Base-by-base conservation (phyloP, 2,329 filamentous ascomycete species). In the Alternaria panax region DNA sequence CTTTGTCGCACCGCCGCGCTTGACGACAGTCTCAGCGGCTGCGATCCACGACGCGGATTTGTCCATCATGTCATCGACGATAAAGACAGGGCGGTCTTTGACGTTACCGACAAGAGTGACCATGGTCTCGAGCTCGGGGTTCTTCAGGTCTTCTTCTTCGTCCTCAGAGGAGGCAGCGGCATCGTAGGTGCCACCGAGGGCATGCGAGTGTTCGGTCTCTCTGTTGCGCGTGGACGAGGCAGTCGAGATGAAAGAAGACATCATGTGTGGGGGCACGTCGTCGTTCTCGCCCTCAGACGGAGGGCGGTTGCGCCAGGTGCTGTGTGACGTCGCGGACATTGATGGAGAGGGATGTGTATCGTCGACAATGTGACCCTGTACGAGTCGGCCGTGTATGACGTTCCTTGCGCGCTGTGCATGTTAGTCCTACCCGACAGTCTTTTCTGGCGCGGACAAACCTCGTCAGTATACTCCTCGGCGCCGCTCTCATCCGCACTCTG, bases 31-130 rank as follows among this genome's bases (percentile, higher is more conserved):
- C 82, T 99, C 95, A 12, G 95, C 95, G 7, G 95, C 95, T 6
- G 94, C 94, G 68, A 99, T 96, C 95, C 95, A 99, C 7, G 92
- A 97, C 14, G 91, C 92, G 9, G 93, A 89, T 81, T 97, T 97
- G 81, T 99, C 95, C 73, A 99, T 97, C 91, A 99, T 98, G 77
- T 99, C 95, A 77, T 99, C 95, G 50, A 99, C 91, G 62, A 99
- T 93, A 75, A 99, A 90, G 54, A 98, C 95, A 0, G 92, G 90
- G 59, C 92, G 88, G 75, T 92, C 88, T 74, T 89, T 90, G 60
- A 99, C 95, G 71, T 98, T 92, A 61, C 95, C 95, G 14, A 99
- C 95, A n/a, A 99, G 84, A 0, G 95, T 99, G 70, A 99, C 96
- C 83, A 94, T 97, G 74, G 93, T 93, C 81, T 99, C 95, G 22